Evolutionary conservation across 805 yeast species (phyloP).

Genomic region (Monosporozyma siamensis): DNA sequence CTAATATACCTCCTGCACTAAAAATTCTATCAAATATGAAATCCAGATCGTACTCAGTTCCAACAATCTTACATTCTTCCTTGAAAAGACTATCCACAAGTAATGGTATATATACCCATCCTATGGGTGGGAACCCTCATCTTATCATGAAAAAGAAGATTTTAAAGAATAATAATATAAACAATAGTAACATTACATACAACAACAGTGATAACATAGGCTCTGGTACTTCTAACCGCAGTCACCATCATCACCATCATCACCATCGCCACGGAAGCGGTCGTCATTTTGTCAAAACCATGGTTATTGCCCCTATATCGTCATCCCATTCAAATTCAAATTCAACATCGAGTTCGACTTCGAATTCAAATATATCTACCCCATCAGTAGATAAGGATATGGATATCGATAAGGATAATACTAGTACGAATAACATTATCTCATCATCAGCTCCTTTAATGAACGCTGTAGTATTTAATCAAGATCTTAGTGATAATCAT

Average conservation of each 20-base stretch:
- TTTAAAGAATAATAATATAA: not conserved
- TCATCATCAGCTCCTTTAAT: slow-evolving; percentile 5
- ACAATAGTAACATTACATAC: not conserved
- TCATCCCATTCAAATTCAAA: not conserved
- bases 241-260: not conserved
- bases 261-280: not conserved
- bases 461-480: slow-evolving; percentile 7
- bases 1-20: slow-evolving; percentile 3
- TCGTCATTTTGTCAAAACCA: not conserved
- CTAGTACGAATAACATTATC: too few relatives aligned
- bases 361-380: not conserved
- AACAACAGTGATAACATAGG: not conserved
- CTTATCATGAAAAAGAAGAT: slow-evolving; percentile 9
- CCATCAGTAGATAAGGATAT: not conserved
- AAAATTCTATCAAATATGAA: slow-evolving; percentile 12
- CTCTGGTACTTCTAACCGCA: not conserved
- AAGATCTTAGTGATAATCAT: slow-evolving; percentile 5
- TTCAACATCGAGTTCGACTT: slow-evolving; percentile 1
- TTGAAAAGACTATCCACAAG: slow-evolving; percentile 18
- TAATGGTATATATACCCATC: slow-evolving; percentile 3
- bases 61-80: slow-evolving; percentile 29
- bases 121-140: slow-evolving; percentile 5
- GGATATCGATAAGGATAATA: not conserved
- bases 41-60: slow-evolving; percentile 29
- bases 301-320: not conserved